phyloP scores from a whole-genome alignment of 192 early-diverging fungal genomes.

The Coemansia sp. region DNA sequence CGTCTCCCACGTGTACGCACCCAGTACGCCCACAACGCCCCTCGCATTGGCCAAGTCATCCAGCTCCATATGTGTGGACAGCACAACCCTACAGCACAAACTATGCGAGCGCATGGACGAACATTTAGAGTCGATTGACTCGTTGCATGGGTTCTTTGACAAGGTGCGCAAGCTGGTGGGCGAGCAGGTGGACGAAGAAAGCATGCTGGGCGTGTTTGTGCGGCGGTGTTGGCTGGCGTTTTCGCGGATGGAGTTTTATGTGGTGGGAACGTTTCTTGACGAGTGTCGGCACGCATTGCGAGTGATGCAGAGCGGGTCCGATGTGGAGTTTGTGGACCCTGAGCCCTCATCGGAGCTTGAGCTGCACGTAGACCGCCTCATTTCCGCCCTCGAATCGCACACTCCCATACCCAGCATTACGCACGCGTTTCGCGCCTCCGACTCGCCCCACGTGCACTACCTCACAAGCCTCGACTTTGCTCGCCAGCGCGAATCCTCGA shows the following conservation, averaged over 20 bases:
- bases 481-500: constrained; percentile 33
- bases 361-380: constrained; percentile 29
- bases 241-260: constrained; percentile 51
- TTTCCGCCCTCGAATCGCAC: constrained; percentile 19
- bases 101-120: constrained; percentile 11
- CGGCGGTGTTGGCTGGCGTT: constrained; percentile 49
- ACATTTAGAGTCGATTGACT: constrained; percentile 25
- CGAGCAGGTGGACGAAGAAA: constrained; percentile 42
- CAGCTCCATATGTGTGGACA: constrained; percentile 5
- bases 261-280: constrained; percentile 17
- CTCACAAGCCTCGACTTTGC: constrained; percentile 28
- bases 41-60: background rate
- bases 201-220: constrained; percentile 45
- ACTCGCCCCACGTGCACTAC: constrained; percentile 31
- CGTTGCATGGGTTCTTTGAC: constrained; percentile 38
- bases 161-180: constrained; percentile 15
- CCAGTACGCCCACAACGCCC: constrained; percentile 10
- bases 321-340: background rate
- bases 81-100: constrained; percentile 15
- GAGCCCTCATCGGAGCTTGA: background rate
- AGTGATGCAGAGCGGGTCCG: background rate
- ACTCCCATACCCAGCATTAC: constrained; percentile 16
- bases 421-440: constrained; percentile 10
- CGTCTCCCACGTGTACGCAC: constrained; percentile 20
- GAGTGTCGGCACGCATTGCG: constrained; percentile 19